Conservation (phyloP, 2,329 filamentous ascomycete genomes). For the Thyridium curvatum region DNA sequence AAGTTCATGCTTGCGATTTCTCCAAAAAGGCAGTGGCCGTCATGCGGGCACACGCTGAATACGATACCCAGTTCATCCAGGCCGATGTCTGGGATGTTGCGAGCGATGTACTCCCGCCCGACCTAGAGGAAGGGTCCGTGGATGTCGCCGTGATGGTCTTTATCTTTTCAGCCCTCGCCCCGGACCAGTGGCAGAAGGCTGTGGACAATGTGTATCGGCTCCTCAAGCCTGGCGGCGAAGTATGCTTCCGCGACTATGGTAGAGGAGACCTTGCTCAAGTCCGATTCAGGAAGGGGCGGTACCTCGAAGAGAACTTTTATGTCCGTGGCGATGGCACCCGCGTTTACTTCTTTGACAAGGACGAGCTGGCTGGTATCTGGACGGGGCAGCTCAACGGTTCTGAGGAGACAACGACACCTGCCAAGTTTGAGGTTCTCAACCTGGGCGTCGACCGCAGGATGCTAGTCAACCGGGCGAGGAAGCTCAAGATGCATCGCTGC, state of each 20-base stretch:
- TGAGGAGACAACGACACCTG: slow-evolving; percentile 7
- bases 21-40: slow-evolving; percentile 92
- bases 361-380: slow-evolving; percentile 80
- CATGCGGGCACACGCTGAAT: slow-evolving; percentile 75
- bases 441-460: slow-evolving; percentile 82
- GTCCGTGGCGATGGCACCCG: slow-evolving; percentile 90
- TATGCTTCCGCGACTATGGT: slow-evolving; percentile 95
- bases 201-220: slow-evolving; percentile 75
- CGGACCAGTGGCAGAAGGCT: slow-evolving; percentile 75
- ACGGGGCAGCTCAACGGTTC: slow-evolving; percentile 25
- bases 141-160: slow-evolving; percentile 95
- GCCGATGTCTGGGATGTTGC: slow-evolving; percentile 95
- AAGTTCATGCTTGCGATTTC: slow-evolving; percentile 92
- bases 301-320: slow-evolving; percentile 95
- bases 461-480: slow-evolving; percentile 83
- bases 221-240: slow-evolving; percentile 85
- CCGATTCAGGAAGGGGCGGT: slow-evolving; percentile 90
- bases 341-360: slow-evolving; percentile 93
- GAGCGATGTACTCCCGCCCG: slow-evolving; percentile 66
- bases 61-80: slow-evolving; percentile 64
- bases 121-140: slow-evolving; percentile 69
- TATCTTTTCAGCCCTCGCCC: slow-evolving; percentile 89
- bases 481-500: slow-evolving; percentile 97
- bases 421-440: slow-evolving; percentile 63
- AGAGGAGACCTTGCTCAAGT: slow-evolving; percentile 94